A percentile compares a stretch with the other conserved stretches of the same genome.
Conservation (phyloP, 768 basidiomycete species). For the Strobilomyces dryophilus region DNA sequence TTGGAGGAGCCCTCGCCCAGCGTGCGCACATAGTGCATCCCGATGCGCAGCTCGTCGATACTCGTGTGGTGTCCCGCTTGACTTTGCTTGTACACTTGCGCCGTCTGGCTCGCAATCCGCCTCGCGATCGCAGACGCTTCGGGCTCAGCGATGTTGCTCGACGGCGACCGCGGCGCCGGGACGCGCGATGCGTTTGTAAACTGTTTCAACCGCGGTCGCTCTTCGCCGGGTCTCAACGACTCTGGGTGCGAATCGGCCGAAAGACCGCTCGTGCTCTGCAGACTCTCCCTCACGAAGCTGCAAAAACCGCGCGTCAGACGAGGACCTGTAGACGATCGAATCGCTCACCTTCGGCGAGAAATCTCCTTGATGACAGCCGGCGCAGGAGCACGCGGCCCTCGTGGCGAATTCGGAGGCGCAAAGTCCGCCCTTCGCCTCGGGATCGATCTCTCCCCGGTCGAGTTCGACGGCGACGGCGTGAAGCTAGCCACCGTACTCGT, state of each 20-base stretch:
- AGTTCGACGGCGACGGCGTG: slow-evolving; percentile 56
- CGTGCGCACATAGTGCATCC: slow-evolving; percentile 66
- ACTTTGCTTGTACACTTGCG: slow-evolving; percentile 48
- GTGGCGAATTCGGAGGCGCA: slow-evolving; percentile 50
- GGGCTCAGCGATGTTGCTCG: slow-evolving; percentile 15
- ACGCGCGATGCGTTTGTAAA: slow-evolving; percentile 68
- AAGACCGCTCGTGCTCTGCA: slow-evolving; percentile 38
- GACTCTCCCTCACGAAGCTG: slow-evolving; percentile 50
- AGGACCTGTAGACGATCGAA: not conserved
- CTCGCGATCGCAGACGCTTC: slow-evolving; percentile 26
- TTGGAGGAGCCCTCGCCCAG: slow-evolving; percentile 50
- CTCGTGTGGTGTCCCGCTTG: slow-evolving; percentile 36
- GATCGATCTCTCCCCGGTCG: slow-evolving; percentile 61
- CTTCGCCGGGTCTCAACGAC: slow-evolving; percentile 24
- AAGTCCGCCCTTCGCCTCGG: slow-evolving; percentile 69
- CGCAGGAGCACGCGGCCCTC: slow-evolving; percentile 29
- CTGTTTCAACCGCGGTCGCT: slow-evolving; percentile 62
- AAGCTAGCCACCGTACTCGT: slow-evolving; percentile 45
- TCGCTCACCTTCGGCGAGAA: slow-evolving; percentile 21
- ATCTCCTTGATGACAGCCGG: slow-evolving; percentile 22
- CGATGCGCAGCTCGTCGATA: slow-evolving; percentile 63
- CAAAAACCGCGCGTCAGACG: slow-evolving; percentile 23
- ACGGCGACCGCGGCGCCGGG: slow-evolving; percentile 52
- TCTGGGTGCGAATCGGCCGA: slow-evolving; percentile 35
- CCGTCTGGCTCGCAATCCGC: slow-evolving; percentile 61